These are phyloP conservation scores for Fusarium torreyae DNA, from an alignment of 2,329 filamentous ascomycete species.

Conservation along the genomic window DNA sequence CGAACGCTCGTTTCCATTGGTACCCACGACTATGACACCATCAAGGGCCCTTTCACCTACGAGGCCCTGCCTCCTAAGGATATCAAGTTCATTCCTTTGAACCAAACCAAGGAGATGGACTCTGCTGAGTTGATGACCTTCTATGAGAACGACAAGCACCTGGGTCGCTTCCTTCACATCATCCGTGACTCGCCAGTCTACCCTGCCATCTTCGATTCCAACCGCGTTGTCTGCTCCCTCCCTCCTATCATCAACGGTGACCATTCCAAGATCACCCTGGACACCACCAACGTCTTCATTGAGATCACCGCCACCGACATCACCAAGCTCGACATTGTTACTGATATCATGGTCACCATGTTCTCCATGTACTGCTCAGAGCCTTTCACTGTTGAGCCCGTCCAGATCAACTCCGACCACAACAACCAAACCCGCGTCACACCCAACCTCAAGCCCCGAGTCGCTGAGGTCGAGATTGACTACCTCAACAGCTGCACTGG, in stretches of 20 bases:
- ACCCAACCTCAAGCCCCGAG: conserved; percentile 83
- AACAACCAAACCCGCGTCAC: conserved; percentile 86
- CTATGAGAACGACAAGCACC: conserved; percentile 94
- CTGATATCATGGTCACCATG: conserved; percentile 97
- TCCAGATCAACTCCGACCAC: conserved; percentile 93
- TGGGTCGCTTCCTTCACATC: conserved; percentile 92
- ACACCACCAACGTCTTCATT: conserved; percentile 95
- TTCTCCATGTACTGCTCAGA: conserved; percentile 93
- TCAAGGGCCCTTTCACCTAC: conserved; percentile 96
- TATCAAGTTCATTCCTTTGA: conserved; percentile 91
- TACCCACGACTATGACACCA: conserved; percentile 94
- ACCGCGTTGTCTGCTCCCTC: conserved; percentile 89
- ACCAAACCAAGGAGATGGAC: conserved; percentile 91
- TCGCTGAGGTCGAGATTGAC: conserved; percentile 86
- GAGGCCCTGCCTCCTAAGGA: conserved; percentile 93
- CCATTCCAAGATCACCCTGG: conserved; percentile 93
- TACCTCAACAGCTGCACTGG: conserved; percentile 97
- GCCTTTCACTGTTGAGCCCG: conserved; percentile 92
- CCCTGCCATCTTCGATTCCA: conserved; percentile 93
- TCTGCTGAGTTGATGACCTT: conserved; percentile 92
- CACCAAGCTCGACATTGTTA: conserved; percentile 96
- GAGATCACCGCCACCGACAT: conserved; percentile 96
- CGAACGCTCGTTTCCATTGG: conserved; percentile 96
- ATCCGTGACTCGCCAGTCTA: conserved; percentile 95
- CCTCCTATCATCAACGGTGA: conserved; percentile 98